Percentiles rank a stretch among this genome's conserved stretches.
phyloP scores from a whole-genome alignment of 441 rosid species.

The Euphorbia corollata region DNA sequence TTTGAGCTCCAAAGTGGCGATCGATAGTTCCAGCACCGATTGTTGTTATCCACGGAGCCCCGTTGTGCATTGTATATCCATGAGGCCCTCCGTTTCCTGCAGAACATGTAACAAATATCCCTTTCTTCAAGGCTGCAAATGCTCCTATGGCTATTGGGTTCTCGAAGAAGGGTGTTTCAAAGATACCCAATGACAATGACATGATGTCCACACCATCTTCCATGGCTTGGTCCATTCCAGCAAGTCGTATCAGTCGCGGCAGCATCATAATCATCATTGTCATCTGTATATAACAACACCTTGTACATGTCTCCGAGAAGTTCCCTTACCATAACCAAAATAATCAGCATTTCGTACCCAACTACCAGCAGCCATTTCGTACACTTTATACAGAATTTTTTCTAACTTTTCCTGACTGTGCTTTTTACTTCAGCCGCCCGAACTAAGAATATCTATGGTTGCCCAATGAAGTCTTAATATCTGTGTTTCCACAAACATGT shows the following conservation, averaged over 20 bases:
- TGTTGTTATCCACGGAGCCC: conserved; percentile 63
- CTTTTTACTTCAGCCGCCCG: conserved; percentile 8
- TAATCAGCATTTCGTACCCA: conserved; percentile 42
- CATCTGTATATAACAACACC: conserved; percentile 51
- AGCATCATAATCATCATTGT: conserved; percentile 36
- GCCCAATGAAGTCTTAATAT: background rate
- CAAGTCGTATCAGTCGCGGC: conserved; percentile 52
- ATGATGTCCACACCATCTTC: conserved; percentile 59
- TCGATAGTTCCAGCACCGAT: conserved; percentile 64
- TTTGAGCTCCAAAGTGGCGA: conserved; percentile 47
- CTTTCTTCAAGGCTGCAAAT: conserved; percentile 46
- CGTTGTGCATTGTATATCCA: conserved; percentile 54
- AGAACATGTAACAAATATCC: conserved; percentile 54
- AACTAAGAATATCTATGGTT: background rate
- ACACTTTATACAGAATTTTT: too few species aligned
- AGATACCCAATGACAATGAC: conserved; percentile 50
- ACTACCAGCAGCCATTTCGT: too few species aligned
- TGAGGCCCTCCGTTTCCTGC: conserved; percentile 67
- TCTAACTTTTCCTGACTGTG: background rate
- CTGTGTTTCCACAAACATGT: background rate
- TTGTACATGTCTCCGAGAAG: conserved; percentile 63
- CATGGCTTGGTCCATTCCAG: conserved; percentile 63
- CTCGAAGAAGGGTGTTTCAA: conserved; percentile 50
- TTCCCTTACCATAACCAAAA: conserved; percentile 59
- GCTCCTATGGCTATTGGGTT: conserved; percentile 71